Base-by-base conservation (phyloP, 2,329 filamentous ascomycete genomes). In the Fusarium concolor region DNA sequence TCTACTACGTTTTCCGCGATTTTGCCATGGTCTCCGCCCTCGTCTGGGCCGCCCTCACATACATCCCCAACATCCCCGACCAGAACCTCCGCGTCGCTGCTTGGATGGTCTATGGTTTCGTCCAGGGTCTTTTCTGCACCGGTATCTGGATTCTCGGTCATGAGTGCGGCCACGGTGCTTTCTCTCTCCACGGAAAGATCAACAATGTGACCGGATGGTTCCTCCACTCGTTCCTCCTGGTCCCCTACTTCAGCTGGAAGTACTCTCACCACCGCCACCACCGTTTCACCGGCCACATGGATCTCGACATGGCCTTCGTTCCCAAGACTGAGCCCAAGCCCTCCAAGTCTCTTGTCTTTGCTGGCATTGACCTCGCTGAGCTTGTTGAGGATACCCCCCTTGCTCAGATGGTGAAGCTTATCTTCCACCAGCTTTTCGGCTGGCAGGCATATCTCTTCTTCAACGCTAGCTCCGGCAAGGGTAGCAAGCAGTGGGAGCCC, bases 221-320 rank as follows among this genome's bases (percentile, higher is more conserved):
- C 47, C 78, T 88, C n/a, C 90, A 92, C 82, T 90, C 87, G 9
- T 81, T 85, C 61, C 82, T 92, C 38, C 77, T 90, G 65, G 89
- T 90, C 4, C 90, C 90, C 5, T 93, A 89, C 80, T 92, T 91
- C 80, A 88, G 86, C 47, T 92, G 90, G 90, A 89, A 90, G 79
- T 88, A 88, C 76, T 89, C 86, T 31, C 90, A 93, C 77, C 84
- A 85, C 61, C 85, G 89, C 50, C 90, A 92, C 78, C 90, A 93
- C 80, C 86, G 86, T 68, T 90, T 87, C 78, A 88, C 87, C 43
- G 88, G 88, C 68, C 86, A 91, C 79, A 88, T 90, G 80, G 84
- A 88, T 60, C 89, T 88, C 80, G 89, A 91, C 76, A 89, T 88
- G 75, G 87, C 85, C 20, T 90, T 89, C 63, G 87, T 90, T 17